Evolutionary conservation across 1,284 basidiomycete genomes (phyloP).

Genomic region (Heterobasidion occidentale): DNA sequence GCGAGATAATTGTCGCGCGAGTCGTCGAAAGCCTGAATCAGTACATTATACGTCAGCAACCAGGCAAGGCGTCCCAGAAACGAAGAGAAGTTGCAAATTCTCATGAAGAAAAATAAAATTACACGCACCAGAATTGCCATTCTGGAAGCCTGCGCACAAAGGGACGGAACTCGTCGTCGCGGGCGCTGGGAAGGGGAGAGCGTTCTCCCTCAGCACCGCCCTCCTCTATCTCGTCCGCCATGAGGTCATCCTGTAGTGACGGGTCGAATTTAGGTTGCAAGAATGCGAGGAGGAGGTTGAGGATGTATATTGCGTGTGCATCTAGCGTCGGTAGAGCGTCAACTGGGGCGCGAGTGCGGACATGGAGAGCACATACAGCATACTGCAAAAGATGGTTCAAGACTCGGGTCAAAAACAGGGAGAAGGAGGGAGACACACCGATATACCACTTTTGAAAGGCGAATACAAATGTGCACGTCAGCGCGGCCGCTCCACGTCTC

Average conservation of each 20-base stretch:
- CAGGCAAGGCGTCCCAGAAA: neutral
- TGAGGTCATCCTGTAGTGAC: conserved; percentile 85
- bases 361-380: conserved; percentile 49
- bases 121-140: conserved; percentile 87
- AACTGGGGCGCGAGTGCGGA: neutral
- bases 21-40: conserved; percentile 80
- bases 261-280: conserved; percentile 95
- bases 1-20: conserved; percentile 76
- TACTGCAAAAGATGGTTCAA: conserved; percentile 29
- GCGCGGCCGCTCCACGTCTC: neutral
- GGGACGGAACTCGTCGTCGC: conserved; percentile 90
- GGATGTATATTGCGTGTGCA: conserved; percentile 86
- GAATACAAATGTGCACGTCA: neutral
- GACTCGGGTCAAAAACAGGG: neutral
- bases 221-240: conserved; percentile 93
- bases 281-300: conserved; percentile 86
- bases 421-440: conserved; percentile 34
- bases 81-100: neutral
- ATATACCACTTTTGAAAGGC: conserved; percentile 76
- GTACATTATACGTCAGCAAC: neutral
- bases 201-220: conserved; percentile 48
- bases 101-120: too few species aligned
- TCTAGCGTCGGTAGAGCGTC: conserved; percentile 32
- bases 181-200: conserved; percentile 45
- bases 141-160: conserved; percentile 95